These are phyloP conservation scores for Xylariaceae sp. DNA, from an alignment of 2,329 filamentous ascomycete species.

Conservation along the genomic window DNA sequence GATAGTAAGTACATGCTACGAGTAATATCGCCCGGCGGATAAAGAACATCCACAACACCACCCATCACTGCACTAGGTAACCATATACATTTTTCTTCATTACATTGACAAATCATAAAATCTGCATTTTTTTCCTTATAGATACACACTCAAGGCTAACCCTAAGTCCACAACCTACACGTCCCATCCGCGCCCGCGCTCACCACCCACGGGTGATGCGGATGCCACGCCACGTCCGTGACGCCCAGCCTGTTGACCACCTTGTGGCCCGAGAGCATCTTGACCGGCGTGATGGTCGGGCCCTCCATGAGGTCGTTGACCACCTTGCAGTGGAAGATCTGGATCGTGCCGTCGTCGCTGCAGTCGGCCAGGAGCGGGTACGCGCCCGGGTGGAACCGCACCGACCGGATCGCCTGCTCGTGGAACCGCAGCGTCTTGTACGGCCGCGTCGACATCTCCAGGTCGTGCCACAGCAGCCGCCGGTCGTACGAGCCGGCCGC, in stretches of 20 bases:
- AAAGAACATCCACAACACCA: too few species aligned
- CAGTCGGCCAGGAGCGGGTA: conserved; percentile 86
- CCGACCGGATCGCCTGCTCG: conserved; percentile 80
- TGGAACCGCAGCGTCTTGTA: conserved; percentile 98
- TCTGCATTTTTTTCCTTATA: conserved; percentile 7
- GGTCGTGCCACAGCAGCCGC: conserved; percentile 90
- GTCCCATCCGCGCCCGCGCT: conserved; percentile 93
- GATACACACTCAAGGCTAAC: conserved; percentile 5
- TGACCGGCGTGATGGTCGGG: conserved; percentile 91
- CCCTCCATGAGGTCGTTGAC: conserved; percentile 94
- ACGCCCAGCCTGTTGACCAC: conserved; percentile 83
- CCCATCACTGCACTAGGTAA: too few species aligned
- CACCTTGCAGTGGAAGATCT: conserved; percentile 96
- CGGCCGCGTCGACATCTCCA: conserved; percentile 82
- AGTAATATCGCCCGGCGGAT: too few species aligned
- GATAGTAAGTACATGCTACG: too few species aligned
- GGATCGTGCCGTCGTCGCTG: conserved; percentile 87
- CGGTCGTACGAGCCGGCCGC: conserved; percentile 94
- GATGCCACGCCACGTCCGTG: conserved; percentile 94
- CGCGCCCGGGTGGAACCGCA: conserved; percentile 72
- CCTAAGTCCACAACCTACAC: conserved; percentile 76
- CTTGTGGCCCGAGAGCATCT: conserved; percentile 86
- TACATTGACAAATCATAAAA: too few species aligned
- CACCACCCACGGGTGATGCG: conserved; percentile 86
- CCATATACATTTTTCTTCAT: too few species aligned